Percentiles rank a stretch among this genome's conserved stretches.
These are phyloP conservation scores for Kuraishia cidri DNA, from an alignment of 805 yeast genomes.

Conservation along the genomic window DNA sequence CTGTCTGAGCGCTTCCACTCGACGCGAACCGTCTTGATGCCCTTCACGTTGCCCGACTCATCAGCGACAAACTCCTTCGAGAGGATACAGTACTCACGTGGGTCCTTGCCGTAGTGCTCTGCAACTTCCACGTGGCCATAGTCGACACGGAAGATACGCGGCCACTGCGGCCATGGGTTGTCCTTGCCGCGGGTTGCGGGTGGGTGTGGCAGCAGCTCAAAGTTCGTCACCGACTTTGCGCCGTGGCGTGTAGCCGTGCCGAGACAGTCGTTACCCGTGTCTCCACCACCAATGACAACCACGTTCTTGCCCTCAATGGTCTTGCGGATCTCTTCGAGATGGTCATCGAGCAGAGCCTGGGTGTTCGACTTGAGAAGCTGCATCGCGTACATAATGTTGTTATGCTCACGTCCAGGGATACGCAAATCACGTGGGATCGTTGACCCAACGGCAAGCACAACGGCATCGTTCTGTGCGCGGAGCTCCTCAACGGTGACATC, in stretches of 20 bases:
- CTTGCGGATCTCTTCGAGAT: conserved; percentile 67
- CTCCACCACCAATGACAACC: conserved; percentile 99
- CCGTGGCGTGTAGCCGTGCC: conserved; percentile 98
- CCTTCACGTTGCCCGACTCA: conserved; percentile 90
- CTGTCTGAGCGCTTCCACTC: conserved; percentile 95
- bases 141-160: conserved; percentile 94
- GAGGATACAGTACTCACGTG: conserved; percentile 91
- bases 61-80: conserved; percentile 95
- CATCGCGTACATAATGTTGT: conserved; percentile 94
- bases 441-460: conserved; percentile 87
- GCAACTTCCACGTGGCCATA: conserved; percentile 96
- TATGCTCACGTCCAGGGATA: conserved; percentile 88
- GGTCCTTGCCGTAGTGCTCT: conserved; percentile 93
- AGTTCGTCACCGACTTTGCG: conserved; percentile 87
- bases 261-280: conserved; percentile 97
- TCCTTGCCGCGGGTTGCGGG: conserved; percentile 80
- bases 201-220: conserved; percentile 91
- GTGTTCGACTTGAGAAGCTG: conserved; percentile 82
- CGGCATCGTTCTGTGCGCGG: conserved; percentile 64
- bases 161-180: conserved; percentile 99
- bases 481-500: conserved; percentile 68
- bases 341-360: conserved; percentile 74
- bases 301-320: conserved; percentile 80
- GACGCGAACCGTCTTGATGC: conserved; percentile 92
- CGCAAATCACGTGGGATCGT: conserved; percentile 93